Conservation (phyloP, 73 alveolate species). For the Blepharisma japonicum region DNA sequence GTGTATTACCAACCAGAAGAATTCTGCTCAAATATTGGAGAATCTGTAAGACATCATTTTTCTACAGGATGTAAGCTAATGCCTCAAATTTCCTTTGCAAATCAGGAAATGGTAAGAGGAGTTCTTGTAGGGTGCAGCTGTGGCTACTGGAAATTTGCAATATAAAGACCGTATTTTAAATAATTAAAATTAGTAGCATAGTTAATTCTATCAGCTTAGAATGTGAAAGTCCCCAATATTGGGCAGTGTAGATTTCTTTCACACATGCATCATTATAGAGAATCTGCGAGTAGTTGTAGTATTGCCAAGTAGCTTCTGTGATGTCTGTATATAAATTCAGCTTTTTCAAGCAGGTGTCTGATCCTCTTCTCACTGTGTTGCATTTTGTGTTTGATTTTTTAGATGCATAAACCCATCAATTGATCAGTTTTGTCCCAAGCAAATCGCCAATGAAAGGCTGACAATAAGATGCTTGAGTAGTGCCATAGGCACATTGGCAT, state of each 20-base stretch:
- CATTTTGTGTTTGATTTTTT: neutral
- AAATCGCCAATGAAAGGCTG: constrained; percentile 13
- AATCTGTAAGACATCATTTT: no score
- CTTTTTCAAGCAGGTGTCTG: constrained; percentile 15
- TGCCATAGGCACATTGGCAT: constrained; percentile 1
- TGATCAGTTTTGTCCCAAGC: neutral
- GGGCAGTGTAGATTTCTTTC: neutral
- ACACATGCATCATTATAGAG: constrained; percentile 11
- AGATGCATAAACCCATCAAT: neutral
- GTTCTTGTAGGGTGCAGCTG: no score
- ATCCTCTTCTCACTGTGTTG: neutral
- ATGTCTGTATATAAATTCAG: neutral
- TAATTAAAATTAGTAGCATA: no score
- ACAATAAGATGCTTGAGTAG: neutral
- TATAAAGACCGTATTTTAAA: no score
- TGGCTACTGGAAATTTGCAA: no score
- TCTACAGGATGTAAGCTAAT: no score
- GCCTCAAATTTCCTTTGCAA: no score
- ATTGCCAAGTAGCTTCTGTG: constrained; percentile 23
- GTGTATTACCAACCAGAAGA: no score
- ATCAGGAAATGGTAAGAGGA: no score
- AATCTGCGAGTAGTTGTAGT: neutral
- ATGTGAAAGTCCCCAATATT: neutral
- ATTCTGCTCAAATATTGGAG: no score
- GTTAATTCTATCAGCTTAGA: no score